Percentiles rank a stretch among this genome's conserved stretches.
Evolutionary conservation across 75 land plant genomes (phyloP).

Genomic region (Pseudotsuga menziesii): DNA sequence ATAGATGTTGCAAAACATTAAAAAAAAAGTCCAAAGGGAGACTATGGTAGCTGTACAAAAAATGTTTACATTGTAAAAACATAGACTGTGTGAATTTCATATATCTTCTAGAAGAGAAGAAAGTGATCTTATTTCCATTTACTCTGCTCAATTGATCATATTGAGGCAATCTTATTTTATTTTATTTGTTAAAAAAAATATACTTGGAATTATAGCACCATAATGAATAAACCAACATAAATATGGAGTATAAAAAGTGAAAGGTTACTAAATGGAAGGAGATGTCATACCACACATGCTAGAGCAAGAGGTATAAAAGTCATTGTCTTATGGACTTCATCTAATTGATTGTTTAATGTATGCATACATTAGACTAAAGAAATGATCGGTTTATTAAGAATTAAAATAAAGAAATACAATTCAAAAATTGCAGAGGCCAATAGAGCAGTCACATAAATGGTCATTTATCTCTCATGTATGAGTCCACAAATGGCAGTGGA

Average conservation of each 20-base stretch:
- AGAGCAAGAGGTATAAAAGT: slow-evolving; percentile 91
- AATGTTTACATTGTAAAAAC: too few relatives aligned
- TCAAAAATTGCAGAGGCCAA: background rate
- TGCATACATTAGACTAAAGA: slow-evolving; percentile 16
- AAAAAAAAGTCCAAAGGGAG: too few relatives aligned
- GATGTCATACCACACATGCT: slow-evolving; percentile 91
- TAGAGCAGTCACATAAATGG: background rate
- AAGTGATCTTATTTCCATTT: background rate
- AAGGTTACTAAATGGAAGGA: background rate
- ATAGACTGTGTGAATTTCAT: background rate
- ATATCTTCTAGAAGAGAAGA: background rate
- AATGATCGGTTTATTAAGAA: background rate
- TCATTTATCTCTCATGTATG: too few relatives aligned
- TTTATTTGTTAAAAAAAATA: background rate
- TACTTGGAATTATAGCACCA: background rate
- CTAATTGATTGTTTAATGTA: slow-evolving; percentile 60
- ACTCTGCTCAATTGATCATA: background rate
- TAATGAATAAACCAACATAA: background rate
- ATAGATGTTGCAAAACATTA: too few relatives aligned
- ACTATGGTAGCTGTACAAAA: too few relatives aligned
- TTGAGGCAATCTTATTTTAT: background rate
- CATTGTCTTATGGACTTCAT: slow-evolving; percentile 50
- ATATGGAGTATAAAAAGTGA: background rate
- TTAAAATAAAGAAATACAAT: background rate
- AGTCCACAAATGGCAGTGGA: slow-evolving; percentile 91